These are phyloP conservation scores for Diutina rugosa DNA, from an alignment of 1,139 yeast genomes.

Conservation along the genomic window DNA sequence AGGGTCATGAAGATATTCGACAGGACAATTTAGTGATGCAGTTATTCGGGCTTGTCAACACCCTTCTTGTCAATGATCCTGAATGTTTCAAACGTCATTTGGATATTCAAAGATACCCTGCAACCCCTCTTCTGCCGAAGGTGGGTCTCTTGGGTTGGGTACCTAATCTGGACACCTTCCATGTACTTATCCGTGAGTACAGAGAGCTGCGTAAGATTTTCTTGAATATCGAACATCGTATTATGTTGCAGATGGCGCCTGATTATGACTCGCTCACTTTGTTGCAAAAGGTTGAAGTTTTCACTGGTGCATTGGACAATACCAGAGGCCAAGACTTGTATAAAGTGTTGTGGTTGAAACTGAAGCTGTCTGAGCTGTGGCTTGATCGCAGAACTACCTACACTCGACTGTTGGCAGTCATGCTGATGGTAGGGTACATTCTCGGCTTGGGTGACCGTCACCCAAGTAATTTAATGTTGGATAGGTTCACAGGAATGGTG, in stretches of 20 bases:
- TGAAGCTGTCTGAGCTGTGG: slow-evolving; percentile 96
- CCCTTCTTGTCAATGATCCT: slow-evolving; percentile 77
- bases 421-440: slow-evolving; percentile 98
- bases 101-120: slow-evolving; percentile 84
- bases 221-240: slow-evolving; percentile 85
- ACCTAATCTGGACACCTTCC: slow-evolving; percentile 93
- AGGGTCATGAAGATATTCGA: slow-evolving; percentile 97
- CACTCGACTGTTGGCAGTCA: slow-evolving; percentile 89
- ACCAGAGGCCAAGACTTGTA: slow-evolving; percentile 95
- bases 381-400: slow-evolving; percentile 92
- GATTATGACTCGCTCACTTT: slow-evolving; percentile 85
- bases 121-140: slow-evolving; percentile 91
- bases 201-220: slow-evolving; percentile 85
- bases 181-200: slow-evolving; percentile 80
- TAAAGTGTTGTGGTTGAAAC: slow-evolving; percentile 91
- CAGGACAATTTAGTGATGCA: slow-evolving; percentile 98
- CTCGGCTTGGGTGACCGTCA: slow-evolving; percentile 96
- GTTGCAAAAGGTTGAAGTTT: slow-evolving; percentile 89
- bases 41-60: slow-evolving; percentile 87
- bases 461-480: slow-evolving; percentile 94
- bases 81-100: slow-evolving; percentile 94
- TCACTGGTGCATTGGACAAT: slow-evolving; percentile 89
- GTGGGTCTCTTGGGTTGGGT: slow-evolving; percentile 98
- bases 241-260: slow-evolving; percentile 97
- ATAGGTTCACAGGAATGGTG: slow-evolving; percentile 87